Evolutionary conservation across 2,329 filamentous ascomycete species (phyloP).

Genomic region (Trichoderma atroviride): DNA sequence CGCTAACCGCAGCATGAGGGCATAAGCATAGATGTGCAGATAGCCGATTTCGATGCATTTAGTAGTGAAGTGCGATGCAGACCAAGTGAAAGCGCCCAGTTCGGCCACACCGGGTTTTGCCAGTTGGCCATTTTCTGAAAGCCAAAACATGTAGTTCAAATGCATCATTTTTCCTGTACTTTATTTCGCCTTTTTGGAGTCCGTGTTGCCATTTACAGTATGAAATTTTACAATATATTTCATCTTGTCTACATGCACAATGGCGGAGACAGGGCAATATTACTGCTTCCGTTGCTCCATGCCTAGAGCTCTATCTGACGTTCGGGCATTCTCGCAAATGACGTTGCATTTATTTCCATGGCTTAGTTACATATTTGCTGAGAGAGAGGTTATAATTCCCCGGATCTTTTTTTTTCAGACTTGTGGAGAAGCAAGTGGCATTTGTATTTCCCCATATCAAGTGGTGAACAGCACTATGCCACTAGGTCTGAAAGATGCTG

Average conservation of each 20-base stretch:
- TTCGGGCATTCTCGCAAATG: background rate
- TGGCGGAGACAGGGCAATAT: background rate
- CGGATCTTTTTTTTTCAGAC: background rate
- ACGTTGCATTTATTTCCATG: background rate
- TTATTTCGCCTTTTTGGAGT: background rate
- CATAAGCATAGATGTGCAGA: background rate
- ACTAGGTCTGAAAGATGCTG: background rate
- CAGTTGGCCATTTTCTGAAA: background rate
- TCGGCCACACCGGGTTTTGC: background rate
- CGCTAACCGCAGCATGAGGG: conserved; percentile 1
- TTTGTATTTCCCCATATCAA: background rate
- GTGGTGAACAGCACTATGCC: background rate
- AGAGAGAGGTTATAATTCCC: too few species aligned
- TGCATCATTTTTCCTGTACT: background rate
- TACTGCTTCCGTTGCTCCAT: conserved; percentile 4
- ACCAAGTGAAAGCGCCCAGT: background rate
- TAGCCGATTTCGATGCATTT: background rate
- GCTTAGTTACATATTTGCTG: background rate
- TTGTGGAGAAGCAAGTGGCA: background rate
- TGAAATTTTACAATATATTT: background rate
- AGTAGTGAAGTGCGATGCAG: background rate
- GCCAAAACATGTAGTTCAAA: background rate
- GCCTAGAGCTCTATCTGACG: background rate
- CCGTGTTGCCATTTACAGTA: background rate
- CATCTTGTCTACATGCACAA: background rate